A percentile compares a stretch with the other conserved stretches of the same genome.
phyloP scores from a whole-genome alignment of 176 grass and related monocot species.

The Tuctoria greenei region DNA sequence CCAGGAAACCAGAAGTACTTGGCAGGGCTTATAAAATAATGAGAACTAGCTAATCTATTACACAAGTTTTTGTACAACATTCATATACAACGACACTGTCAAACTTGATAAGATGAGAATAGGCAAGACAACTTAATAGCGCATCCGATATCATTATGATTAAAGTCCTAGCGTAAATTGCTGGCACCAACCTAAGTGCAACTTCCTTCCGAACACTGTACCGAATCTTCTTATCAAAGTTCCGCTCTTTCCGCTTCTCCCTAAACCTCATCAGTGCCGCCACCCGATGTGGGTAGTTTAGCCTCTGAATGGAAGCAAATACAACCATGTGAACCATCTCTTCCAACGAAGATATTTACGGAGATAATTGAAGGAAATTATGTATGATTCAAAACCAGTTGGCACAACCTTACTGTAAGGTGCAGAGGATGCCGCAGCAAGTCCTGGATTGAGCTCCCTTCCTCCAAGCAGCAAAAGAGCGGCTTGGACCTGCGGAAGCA shows the following conservation, averaged over 20 bases:
- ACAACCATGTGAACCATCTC: constrained; percentile 26
- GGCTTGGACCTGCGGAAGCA: constrained; percentile 76
- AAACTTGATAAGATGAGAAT: not conserved
- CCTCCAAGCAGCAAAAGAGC: constrained; percentile 92
- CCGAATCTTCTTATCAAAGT: constrained; percentile 98
- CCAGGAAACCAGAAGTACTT: not conserved
- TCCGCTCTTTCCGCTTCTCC: constrained; percentile 95
- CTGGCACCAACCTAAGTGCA: constrained; percentile 69
- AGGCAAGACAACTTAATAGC: constrained; percentile 5
- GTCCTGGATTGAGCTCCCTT: constrained; percentile 65
- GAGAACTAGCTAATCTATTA: not conserved
- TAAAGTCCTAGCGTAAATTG: not conserved
- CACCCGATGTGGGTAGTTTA: constrained; percentile 93
- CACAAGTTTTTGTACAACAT: not conserved
- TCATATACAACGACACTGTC: not conserved
- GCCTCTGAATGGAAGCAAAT: constrained; percentile 50
- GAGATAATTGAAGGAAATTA: not conserved
- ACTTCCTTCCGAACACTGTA: constrained; percentile 95
- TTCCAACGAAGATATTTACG: not conserved
- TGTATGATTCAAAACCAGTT: constrained; percentile 15
- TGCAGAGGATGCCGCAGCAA: constrained; percentile 49
- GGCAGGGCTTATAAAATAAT: not conserved
- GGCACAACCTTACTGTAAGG: constrained; percentile 68
- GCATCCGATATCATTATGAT: not conserved
- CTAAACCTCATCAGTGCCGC: constrained; percentile 95